Evolutionary conservation across 108 stramenopile genomes (phyloP), one percentile per base, ranked within the genome.

Genomic region (Cyclotella cryptica): DNA sequence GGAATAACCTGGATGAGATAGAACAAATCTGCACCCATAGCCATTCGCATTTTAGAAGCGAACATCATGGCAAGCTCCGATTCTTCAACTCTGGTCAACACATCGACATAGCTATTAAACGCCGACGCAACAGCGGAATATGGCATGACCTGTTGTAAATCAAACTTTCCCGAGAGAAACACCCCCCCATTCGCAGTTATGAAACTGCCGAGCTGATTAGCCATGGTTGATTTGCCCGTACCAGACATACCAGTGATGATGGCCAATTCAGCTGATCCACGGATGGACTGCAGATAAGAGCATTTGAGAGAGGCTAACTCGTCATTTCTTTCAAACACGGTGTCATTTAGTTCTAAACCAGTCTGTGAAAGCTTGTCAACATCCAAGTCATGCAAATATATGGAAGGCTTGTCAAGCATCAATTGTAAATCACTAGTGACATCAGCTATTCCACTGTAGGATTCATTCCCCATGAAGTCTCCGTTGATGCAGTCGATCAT

Each of bases 91-190:
- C 12, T 43, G 0, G 42, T 15, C 46, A 78, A 53, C 1, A 15
- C 13, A 27, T 58, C 67, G 55, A 62, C 73, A 28, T 79, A 74
- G 26, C 45, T 19, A 43, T 73, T 18, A 30, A 74, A 74, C 19
- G 68, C 58, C 13, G 63, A 59, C 10, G 28, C 60, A 35, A 77
- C 44, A 29, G 77, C 45, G 18, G 69, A 62, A 35, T 61, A 49
- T 17, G 77, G 70, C 17, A 62, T 49, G 47, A 49, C 26, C 1
- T 43, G 15, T 29, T 55, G 46, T 43, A 41, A 19, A 29, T 77
- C 77, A 40, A 46, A 77, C 19, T 71, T 71, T 42, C 77, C 77
- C 24, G 77, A 54, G 40, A 77, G 21, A 39, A 77, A 69, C 15
- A 62, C 30, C 18, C 77, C 71, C 17, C 69, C 68, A 30, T 21